phyloP scores from a whole-genome alignment of 352 stramenopile species.

The Phytophthora chlamydospora region DNA sequence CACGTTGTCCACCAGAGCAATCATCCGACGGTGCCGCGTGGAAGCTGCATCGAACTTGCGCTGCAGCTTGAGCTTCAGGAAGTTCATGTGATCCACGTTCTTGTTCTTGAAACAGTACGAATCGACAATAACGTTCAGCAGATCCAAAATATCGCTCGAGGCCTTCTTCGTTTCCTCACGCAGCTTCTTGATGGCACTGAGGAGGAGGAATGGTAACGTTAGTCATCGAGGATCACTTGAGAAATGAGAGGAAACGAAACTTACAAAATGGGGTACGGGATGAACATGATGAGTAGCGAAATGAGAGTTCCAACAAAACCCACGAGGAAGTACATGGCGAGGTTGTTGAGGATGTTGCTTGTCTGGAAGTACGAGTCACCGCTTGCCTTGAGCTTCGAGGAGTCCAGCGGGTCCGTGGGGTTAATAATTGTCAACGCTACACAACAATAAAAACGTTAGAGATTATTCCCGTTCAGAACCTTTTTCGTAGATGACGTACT shows the following conservation, averaged over 20 bases:
- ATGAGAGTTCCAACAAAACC: slow-evolving; percentile 73
- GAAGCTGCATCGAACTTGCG: slow-evolving; percentile 70
- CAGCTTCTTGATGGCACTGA: slow-evolving; percentile 61
- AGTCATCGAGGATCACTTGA: background rate
- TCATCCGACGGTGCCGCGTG: slow-evolving; percentile 63
- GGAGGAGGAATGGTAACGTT: background rate
- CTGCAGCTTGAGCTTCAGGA: slow-evolving; percentile 71
- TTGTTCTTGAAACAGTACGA: slow-evolving; percentile 91
- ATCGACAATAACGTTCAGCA: slow-evolving; percentile 84
- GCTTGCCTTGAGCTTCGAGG: slow-evolving; percentile 49
- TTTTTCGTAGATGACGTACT: slow-evolving; percentile 34
- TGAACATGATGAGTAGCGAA: slow-evolving; percentile 75
- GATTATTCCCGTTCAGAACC: background rate
- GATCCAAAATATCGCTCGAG: slow-evolving; percentile 64
- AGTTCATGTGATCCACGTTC: slow-evolving; percentile 82
- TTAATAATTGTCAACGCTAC: slow-evolving; percentile 80
- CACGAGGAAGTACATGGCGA: slow-evolving; percentile 80
- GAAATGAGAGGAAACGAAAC: slow-evolving; percentile 13
- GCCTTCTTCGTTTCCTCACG: slow-evolving; percentile 54
- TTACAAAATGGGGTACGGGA: slow-evolving; percentile 83
- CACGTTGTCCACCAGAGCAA: slow-evolving; percentile 62
- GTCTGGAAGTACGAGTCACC: slow-evolving; percentile 60
- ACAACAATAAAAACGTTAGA: slow-evolving; percentile 12
- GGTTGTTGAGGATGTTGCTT: slow-evolving; percentile 72
- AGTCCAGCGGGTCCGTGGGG: slow-evolving; percentile 58